Base-by-base conservation (phyloP, 2,329 filamentous ascomycete species). In the Cercospora nicotianae region DNA sequence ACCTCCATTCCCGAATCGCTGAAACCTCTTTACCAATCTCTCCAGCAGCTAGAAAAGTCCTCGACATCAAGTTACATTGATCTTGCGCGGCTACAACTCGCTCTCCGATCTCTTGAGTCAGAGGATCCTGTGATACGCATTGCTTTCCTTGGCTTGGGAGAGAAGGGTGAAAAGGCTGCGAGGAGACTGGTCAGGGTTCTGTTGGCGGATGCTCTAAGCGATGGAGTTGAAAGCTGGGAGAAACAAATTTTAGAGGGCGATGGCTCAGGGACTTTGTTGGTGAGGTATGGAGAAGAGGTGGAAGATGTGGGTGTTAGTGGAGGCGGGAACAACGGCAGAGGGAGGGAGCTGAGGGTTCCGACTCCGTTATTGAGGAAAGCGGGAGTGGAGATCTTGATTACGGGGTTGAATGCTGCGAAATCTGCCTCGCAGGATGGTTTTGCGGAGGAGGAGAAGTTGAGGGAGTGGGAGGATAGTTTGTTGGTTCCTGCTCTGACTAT, bases 401-500 rank as follows among this genome's bases (percentile, higher is more conserved):
- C 83, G 59, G 84, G 84, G 0, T 77, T 88, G 18, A 82, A 84
- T 60, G 79, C 85, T 2, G 81, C 84, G 51, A 77, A 69, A 8
- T 66, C 42, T 4, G 33, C 51, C 31, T 33, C 60, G 73, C 79
- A 45, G 64, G 51, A 59, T 80, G 57, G 39, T 67, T 74, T 66
- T 73, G 23, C 60, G 72, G 36, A 51, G 13, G 42, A 39, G 36
- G 26, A 45, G 23, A 48, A 13, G 31, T 7, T 59, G 2, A 45
- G 20, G 1, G 74, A 81, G 81, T 81, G 87, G 4, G 84, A 86
- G 67, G 90, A 94, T 69, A 83, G 87, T 0, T 82, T 94, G 12
- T 84, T 97, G n/a, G 90, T 92, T 18, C 93, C 93, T 4, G 78
- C 81, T 30, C 85, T 96, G 36, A 88, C 91, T 20, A 91, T 92